Evolutionary conservation across 208 protist species (phyloP).

Genomic region (Strigomonas culicis): DNA sequence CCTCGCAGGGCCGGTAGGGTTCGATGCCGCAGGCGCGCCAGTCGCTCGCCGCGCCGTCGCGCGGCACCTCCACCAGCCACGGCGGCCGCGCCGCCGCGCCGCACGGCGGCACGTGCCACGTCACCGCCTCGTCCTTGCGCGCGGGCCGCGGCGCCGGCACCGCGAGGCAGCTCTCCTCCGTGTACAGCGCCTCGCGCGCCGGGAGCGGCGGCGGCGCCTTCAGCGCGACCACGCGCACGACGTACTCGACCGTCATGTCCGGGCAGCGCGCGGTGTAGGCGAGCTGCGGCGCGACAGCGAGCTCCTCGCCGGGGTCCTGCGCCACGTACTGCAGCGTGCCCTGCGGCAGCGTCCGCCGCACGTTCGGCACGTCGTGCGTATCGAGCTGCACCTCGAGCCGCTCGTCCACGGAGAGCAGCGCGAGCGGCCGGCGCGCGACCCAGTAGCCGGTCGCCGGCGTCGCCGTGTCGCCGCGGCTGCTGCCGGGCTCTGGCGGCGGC

Average conservation of each 20-base stretch:
- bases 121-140: constrained; percentile 66
- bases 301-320: constrained; percentile 57
- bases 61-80: constrained; percentile 32
- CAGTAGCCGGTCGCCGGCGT: constrained; percentile 34
- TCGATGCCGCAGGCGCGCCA: constrained; percentile 54
- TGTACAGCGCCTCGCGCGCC: constrained; percentile 57
- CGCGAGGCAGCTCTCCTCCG: constrained; percentile 66
- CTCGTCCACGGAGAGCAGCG: constrained; percentile 50
- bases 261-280: constrained; percentile 63
- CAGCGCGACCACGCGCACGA: constrained; percentile 50
- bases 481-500: constrained; percentile 16
- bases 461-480: constrained; percentile 2
- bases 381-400: constrained; percentile 37
- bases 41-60: constrained; percentile 7
- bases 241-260: constrained; percentile 49
- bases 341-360: constrained; percentile 41
- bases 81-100: constrained; percentile 23
- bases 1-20: constrained; percentile 61
- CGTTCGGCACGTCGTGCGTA: constrained; percentile 65
- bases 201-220: constrained; percentile 47
- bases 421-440: constrained; percentile 38
- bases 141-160: constrained; percentile 47
- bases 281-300: constrained; percentile 23
- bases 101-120: constrained; percentile 55
- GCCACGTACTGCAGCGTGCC: constrained; percentile 69